Evolutionary conservation across 2,329 filamentous ascomycete genomes (phyloP).

Genomic region (Aplosporella prunicola): DNA sequence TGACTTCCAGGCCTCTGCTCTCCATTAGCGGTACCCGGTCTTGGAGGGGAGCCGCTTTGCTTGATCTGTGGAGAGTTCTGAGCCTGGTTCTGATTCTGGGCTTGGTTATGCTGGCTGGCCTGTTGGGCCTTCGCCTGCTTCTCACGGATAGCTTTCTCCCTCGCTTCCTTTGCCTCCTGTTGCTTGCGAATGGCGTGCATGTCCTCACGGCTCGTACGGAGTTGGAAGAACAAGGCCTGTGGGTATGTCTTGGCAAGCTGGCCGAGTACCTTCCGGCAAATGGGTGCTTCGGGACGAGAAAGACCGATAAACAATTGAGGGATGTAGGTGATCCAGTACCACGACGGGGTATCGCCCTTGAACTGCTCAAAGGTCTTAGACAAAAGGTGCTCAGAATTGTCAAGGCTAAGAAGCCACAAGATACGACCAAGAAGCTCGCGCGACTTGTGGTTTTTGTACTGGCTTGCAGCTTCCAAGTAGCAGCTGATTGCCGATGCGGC

Average conservation of each 20-base stretch:
- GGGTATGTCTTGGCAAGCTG: conserved; percentile 95
- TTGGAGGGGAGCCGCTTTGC: conserved; percentile 30
- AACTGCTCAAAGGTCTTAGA: conserved; percentile 86
- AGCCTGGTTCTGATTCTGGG: conserved; percentile 21
- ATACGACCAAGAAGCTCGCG: conserved; percentile 88
- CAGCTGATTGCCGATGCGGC: conserved; percentile 90
- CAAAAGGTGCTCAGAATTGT: conserved; percentile 76
- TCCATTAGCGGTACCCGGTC: conserved; percentile 33
- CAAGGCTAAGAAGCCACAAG: conserved; percentile 88
- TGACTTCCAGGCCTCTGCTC: conserved; percentile 19
- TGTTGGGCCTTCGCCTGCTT: conserved; percentile 39
- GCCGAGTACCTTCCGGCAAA: conserved; percentile 75
- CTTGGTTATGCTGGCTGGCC: conserved; percentile 30
- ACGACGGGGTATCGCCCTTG: conserved; percentile 93
- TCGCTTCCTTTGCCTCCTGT: conserved; percentile 52
- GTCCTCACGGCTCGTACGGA: conserved; percentile 88
- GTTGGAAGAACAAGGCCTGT: conserved; percentile 87
- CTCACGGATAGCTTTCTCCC: conserved; percentile 45
- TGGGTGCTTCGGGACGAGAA: conserved; percentile 79
- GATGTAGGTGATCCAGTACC: conserved; percentile 99
- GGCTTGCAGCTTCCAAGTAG: conserved; percentile 88
- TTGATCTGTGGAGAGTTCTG: too few species aligned
- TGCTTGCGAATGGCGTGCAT: conserved; percentile 86
- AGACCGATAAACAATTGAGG: conserved; percentile 89
- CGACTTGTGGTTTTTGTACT: conserved; percentile 96